These are phyloP conservation scores for Nelumbo lutea DNA, from an alignment of 164 flowering plant genomes.

Conservation along the genomic window DNA sequence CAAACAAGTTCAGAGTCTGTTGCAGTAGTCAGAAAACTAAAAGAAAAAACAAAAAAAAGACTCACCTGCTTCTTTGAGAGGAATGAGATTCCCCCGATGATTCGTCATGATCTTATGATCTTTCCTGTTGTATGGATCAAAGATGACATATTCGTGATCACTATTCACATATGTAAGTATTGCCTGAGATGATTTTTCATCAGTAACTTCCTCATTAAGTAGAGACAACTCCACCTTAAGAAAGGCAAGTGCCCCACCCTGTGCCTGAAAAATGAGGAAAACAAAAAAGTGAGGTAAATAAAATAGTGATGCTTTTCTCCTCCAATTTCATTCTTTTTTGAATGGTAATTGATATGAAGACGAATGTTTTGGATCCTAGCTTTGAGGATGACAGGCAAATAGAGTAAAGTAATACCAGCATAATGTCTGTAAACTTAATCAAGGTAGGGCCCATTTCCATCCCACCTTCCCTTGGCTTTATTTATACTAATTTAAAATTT, in stretches of 20 bases:
- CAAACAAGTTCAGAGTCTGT: too few relatives aligned
- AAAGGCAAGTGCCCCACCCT: conserved; percentile 72
- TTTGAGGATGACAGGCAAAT: background rate
- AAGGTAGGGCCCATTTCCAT: too few relatives aligned
- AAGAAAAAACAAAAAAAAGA: background rate
- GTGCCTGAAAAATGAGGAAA: conserved; percentile 40
- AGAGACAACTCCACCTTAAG: conserved; percentile 28
- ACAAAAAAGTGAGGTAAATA: background rate
- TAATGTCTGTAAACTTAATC: too few relatives aligned
- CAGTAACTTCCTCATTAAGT: conserved; percentile 17
- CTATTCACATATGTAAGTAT: conserved; percentile 65
- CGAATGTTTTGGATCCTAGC: too few relatives aligned
- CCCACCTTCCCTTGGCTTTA: too few relatives aligned
- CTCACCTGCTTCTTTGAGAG: conserved; percentile 60
- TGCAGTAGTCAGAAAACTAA: too few relatives aligned
- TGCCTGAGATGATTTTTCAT: conserved; percentile 25
- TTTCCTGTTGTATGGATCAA: conserved; percentile 53
- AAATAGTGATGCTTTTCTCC: background rate
- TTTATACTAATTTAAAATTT: too few relatives aligned
- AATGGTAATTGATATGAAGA: background rate
- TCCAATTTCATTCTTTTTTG: background rate
- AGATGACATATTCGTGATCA: conserved; percentile 75
- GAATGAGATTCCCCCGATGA: conserved; percentile 14
- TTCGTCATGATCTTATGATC: conserved; percentile 14
- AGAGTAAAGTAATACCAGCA: too few relatives aligned